Evolutionary conservation across 2,329 filamentous ascomycete genomes (phyloP).

Genomic region (Hypoxylon sp.): DNA sequence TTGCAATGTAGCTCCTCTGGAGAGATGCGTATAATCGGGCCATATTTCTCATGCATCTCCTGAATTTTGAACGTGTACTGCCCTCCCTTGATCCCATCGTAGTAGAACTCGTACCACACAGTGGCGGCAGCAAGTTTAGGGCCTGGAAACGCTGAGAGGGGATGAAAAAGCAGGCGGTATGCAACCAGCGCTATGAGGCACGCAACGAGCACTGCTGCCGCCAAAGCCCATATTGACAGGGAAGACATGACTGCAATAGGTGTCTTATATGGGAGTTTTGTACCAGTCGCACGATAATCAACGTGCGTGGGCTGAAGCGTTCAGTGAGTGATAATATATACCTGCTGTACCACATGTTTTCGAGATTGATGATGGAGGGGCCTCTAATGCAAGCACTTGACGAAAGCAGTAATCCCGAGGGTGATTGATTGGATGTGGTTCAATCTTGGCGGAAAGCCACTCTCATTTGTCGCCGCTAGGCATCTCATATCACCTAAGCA

Average conservation of each 20-base stretch:
- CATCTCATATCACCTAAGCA: neutral
- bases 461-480: neutral
- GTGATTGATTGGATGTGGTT: slow-evolving; percentile 11
- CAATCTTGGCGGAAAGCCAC: neutral
- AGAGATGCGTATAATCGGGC: slow-evolving; percentile 55
- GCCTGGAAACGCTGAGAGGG: slow-evolving; percentile 11
- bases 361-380: neutral
- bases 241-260: neutral
- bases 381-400: neutral
- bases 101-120: slow-evolving; percentile 14
- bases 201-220: neutral
- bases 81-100: slow-evolving; percentile 12
- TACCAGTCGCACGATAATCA: neutral
- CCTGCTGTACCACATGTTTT: neutral
- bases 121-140: slow-evolving; percentile 10
- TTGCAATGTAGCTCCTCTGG: slow-evolving; percentile 56
- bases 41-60: slow-evolving; percentile 17
- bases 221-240: neutral
- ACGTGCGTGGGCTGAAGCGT: neutral
- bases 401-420: slow-evolving; percentile 11
- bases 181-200: slow-evolving; percentile 4
- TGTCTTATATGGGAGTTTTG: neutral
- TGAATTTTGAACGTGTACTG: slow-evolving; percentile 12
- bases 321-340: neutral
- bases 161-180: slow-evolving; percentile 10